phyloP scores from a whole-genome alignment of 1,284 basidiomycete genomes.

The Amylostereum areolatum region DNA sequence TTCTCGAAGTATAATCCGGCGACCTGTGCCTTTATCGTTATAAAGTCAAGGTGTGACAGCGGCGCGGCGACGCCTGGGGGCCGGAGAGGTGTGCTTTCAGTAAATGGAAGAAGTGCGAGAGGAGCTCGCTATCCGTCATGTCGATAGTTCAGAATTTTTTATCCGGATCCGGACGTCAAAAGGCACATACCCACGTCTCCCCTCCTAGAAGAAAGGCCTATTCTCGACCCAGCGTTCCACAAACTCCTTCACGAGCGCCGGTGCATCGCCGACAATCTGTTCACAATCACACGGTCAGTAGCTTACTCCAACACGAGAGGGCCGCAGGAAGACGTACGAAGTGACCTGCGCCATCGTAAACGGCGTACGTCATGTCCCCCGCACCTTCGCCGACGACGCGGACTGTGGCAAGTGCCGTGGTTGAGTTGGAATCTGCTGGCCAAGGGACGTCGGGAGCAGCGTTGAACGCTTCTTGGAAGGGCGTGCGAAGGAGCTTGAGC shows the following conservation, averaged over 20 bases:
- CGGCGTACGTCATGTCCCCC: constrained; percentile 17
- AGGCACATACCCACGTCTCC: no score
- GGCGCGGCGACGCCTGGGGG: no score
- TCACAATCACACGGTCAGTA: neutral
- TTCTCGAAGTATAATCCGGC: no score
- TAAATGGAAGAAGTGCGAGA: no score
- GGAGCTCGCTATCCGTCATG: no score
- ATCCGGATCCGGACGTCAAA: no score
- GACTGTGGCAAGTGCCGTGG: constrained; percentile 19
- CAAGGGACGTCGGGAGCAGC: constrained; percentile 20
- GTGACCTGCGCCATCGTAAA: constrained; percentile 19
- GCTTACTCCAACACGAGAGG: neutral
- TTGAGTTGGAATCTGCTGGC: constrained; percentile 15
- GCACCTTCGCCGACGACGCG: constrained; percentile 23
- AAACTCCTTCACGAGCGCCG: constrained; percentile 17
- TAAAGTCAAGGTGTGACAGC: no score
- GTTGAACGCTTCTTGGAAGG: constrained; percentile 21
- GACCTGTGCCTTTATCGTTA: no score
- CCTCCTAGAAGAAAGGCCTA: constrained; percentile 13
- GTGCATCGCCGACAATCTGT: constrained; percentile 18
- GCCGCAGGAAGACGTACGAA: constrained; percentile 14
- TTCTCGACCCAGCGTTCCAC: constrained; percentile 20
- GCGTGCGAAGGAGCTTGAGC: constrained; percentile 22
- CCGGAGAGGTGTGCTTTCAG: no score
- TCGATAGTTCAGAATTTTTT: no score